Base-by-base conservation (phyloP, 345 rosid species). In the Linum usitatissimum region DNA sequence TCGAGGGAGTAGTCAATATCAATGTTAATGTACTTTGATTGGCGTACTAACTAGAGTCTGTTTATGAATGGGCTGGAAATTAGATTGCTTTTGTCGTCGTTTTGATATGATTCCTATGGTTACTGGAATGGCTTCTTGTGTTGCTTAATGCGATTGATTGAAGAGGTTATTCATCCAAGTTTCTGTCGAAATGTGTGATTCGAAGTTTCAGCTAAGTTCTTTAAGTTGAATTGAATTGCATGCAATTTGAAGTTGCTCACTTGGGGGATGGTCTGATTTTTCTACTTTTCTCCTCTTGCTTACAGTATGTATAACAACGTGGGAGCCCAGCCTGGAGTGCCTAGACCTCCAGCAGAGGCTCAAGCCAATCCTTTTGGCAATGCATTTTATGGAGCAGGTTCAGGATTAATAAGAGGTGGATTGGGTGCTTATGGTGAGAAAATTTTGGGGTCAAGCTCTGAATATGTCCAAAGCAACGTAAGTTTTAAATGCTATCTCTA, bases 401-500 rank as follows among this genome's bases (percentile, higher is more conserved):
- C 99, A 63, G 99, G 94, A 53, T 81, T 93, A 60, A 86, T 93
- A 64, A 76, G 79, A 30, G 85, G 94, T 64, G 99, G 99, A 36
- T 75, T 90, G 65, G 96, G 97, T 58, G 99, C 96, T 36, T 93
- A 90, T 64, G 96, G 97, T 20, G 99, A 81, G 78, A 90, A 81
- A 70, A 80, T 90, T 61, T 73, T 93, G 14, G 97, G 99, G 15
- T 86, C 97, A 6, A 90, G 97, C 69, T 87, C 97, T 51, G 99
- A 93, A 72, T 93, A 90, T 61, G 97, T 93, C 70, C 98, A 92
- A 80, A 90, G 99, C 77, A 93, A 93, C 77, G 99, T 93, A 77
- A 87, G 98, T 69, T 12, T 67, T 69, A 57, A 60, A 34, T 4
- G 57, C 63, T 20, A 28, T 51, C 64, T 18, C 18, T 64, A 15